Base-by-base conservation (phyloP, 2,329 filamentous ascomycete species). In the Aschersonia sp. region DNA sequence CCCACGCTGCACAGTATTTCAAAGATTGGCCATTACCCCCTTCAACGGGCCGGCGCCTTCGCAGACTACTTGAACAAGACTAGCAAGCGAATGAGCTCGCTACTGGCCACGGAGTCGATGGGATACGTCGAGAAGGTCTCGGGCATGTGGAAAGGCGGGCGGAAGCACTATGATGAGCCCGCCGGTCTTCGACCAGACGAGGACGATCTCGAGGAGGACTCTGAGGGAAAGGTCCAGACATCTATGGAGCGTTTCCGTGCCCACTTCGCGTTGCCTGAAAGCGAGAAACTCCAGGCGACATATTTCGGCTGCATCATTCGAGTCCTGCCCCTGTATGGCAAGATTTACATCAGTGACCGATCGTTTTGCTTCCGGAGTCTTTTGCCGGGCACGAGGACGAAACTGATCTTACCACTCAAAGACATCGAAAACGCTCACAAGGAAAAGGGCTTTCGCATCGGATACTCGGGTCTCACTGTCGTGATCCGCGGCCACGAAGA, bases 121-220 rank as follows among this genome's bases (percentile, higher is more conserved):
- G 88, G 87, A 2, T 97, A 97, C 59, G 83, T 95, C 32, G 89
- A 94, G 59, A 97, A 95, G 63, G 89, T 97, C 0, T 94, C 90
- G 0, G 90, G 88, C 39, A 97, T 97, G 85, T 92, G 92, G 80
- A 86, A 88, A 54, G 92, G 92, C 35, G 87, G 87, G 10, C 82
- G 83, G 56, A 88, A 83, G 57, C 90, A 97, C 63, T 98, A 97
- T 57, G 81, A 83, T 45, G 84, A 77, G 42, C 71, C 72, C 2
- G 62, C 67, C 43, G 73, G 67, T 29, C 64, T 74, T 41, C 68
- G 66, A 32, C 68, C 70, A 2, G 74, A 79, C 43, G 74, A 79
- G 12, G 72, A 77, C n/a, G 69, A 72, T 31, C 64, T 70, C 5
- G 71, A 73, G 30, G 72, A 73, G 42, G 71, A 73, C n/a, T 70